These are phyloP conservation scores for Ganoderma multipileum DNA, from an alignment of 1,284 basidiomycete genomes.

Conservation along the genomic window DNA sequence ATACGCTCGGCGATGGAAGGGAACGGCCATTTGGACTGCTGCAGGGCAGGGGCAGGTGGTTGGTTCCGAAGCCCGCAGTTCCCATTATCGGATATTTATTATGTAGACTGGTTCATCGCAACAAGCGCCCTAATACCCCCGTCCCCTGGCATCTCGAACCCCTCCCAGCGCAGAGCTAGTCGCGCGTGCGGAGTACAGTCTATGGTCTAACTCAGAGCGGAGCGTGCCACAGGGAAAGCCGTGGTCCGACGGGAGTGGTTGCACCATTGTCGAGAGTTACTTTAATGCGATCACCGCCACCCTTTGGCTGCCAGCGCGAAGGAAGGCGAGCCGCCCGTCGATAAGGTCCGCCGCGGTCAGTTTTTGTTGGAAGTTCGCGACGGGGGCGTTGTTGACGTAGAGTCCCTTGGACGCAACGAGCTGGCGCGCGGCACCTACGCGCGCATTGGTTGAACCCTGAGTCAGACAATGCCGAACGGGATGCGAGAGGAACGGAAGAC, in stretches of 20 bases:
- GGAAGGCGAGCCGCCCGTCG: constrained; percentile 66
- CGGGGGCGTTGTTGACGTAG: constrained; percentile 57
- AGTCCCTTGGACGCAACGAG: constrained; percentile 59
- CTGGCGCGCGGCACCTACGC: constrained; percentile 58
- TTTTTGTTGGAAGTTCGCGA: constrained; percentile 51
- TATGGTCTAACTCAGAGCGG: background rate
- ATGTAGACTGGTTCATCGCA: constrained; percentile 2
- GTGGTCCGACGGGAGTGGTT: background rate
- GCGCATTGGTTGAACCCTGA: background rate
- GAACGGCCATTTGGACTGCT: background rate
- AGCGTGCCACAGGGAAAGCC: background rate
- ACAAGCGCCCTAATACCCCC: constrained; percentile 1
- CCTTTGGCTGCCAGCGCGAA: constrained; percentile 81
- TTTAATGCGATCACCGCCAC: constrained; percentile 61
- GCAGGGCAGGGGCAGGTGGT: constrained; percentile 9
- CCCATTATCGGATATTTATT: constrained; percentile 9
- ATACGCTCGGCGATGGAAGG: background rate
- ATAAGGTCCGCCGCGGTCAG: constrained; percentile 63
- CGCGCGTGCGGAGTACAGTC: background rate
- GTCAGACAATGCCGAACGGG: background rate
- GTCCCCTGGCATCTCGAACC: background rate
- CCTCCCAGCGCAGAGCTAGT: background rate
- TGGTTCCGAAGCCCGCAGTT: background rate
- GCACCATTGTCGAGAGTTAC: background rate
- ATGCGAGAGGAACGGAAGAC: constrained; percentile 30